Evolutionary conservation across 176 grass and related monocot genomes (phyloP), one percentile per base, ranked within the genome.

Genomic region (Carex myosuroides): DNA sequence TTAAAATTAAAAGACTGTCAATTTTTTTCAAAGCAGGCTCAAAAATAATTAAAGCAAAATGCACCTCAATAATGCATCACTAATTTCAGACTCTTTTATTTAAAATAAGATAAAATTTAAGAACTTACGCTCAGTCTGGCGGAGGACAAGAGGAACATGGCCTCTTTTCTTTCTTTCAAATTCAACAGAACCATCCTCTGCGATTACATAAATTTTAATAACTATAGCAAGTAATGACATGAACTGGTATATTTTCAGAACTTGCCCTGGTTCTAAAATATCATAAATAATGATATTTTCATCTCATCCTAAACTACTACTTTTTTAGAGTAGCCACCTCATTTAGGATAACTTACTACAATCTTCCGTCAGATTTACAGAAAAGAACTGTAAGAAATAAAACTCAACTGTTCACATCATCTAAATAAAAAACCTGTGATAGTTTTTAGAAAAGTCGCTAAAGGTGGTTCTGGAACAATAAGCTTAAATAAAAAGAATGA

Each of bases 81-180:
- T 26, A 24, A 62, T 24, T 32, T 30, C 9, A 32, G 26, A 5
- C 63, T 64, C 62, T 65, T 32, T 13, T 65, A 65, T 32, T 80
- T 85, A 21, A 88, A 10, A 18, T 65, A 56, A 10, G 65, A 75
- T 24, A 12, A 81, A 42, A 22, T 20, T 20, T 39, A 83, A 8
- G 55, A 81, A 85, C 91, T 90, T 90, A 95, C 92, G 89, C 53
- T 98, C 95, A 46, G 95, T 91, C 83, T 88, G 82, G 3, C 95
- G 89, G 84, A 87, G 88, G 79, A 98, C 11, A 54, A 98, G 89
- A 85, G 91, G 91, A 81, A 95, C 90, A 81, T 98, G 92, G 68
- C 89, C 88, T 83, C 83, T 90, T 82, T 90, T 92, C 87, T 95
- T 98, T 24, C 84, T 80, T 60, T 48, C 81, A 71, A 12, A 18